Conservation (phyloP, 768 basidiomycete genomes). For the Tricholoma matsutake region DNA sequence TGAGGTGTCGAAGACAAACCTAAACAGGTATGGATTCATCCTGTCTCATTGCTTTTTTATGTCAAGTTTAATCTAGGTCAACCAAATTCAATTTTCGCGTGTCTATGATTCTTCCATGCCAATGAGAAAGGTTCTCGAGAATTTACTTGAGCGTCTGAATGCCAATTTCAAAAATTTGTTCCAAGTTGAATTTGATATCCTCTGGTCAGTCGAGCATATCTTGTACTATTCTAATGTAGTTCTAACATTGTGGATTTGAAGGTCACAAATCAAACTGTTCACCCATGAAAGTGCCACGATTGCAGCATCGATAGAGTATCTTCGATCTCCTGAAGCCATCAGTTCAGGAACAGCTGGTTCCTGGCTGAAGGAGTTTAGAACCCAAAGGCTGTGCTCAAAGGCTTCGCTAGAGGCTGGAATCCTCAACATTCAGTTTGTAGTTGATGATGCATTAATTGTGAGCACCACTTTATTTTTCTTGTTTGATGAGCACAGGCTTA, state of each 20-base stretch:
- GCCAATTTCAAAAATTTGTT: background rate
- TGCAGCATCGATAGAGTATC: background rate
- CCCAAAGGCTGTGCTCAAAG: background rate
- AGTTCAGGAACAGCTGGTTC: background rate
- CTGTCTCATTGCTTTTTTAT: background rate
- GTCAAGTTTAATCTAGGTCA: background rate
- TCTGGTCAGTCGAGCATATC: background rate
- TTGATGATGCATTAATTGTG: background rate
- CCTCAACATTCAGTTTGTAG: background rate
- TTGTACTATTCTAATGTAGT: background rate
- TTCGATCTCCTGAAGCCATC: background rate
- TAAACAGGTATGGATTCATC: constrained; percentile 1
- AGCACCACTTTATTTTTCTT: background rate
- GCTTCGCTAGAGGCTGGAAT: background rate
- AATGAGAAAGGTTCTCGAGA: background rate
- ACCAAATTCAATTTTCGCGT: background rate
- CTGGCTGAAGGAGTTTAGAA: background rate
- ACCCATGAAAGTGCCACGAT: background rate
- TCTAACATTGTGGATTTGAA: background rate
- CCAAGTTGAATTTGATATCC: background rate
- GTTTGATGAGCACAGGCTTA: background rate
- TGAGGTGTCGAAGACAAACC: background rate
- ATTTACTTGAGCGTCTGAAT: background rate
- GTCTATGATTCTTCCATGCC: background rate
- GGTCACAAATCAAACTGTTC: background rate